Base-by-base conservation (phyloP, 495 filamentous ascomycete species). In the Lindgomyces ingoldianus region DNA sequence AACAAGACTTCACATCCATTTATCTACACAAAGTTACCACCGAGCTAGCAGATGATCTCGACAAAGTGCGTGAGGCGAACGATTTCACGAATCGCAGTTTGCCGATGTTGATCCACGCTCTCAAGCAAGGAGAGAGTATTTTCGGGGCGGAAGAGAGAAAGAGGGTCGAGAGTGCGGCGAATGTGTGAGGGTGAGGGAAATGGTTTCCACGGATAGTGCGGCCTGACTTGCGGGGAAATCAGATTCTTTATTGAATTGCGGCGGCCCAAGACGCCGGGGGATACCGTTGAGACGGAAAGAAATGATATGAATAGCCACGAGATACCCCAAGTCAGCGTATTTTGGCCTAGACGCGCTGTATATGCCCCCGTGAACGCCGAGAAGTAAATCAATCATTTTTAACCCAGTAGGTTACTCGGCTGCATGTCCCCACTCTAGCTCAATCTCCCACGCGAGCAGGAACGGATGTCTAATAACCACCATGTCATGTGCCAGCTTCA, bases 391-490 rank as follows among this genome's bases (percentile, higher is more conserved):
- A n/a, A n/a, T n/a, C n/a, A n/a, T n/a, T n/a, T n/a, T n/a, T n/a
- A 39, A 6, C 33, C 33, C 33, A 14, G 33, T 6, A 39, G 14
- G 6, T 39, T 6, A 19, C 21, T 27, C 18, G 6, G 50, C 10
- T 22, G 48, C 57, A 12, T 57, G 75, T 96, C 88, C 83, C 91
- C 94, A 97, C 70, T 97, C 90, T 42, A 98, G 80, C 27, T 87
- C 83, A 64, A 96, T 88, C 58, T 87, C 86, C 94, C 94, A 98
- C 2, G 94, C 94, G 22, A 95, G 79, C 59, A 88, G 84, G 75
- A 89, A 97, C 0, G 91, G 91, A 72, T 96, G 91, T 65, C 93
- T 92, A 72, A 98, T 90, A 64, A 97, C 93, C 50, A 98, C 93
- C 86, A 98, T 91, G 58, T 91, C 94, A 47, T 86, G 83, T 0